phyloP scores from a whole-genome alignment of 148 eudicot genomes.

The Silene latifolia region DNA sequence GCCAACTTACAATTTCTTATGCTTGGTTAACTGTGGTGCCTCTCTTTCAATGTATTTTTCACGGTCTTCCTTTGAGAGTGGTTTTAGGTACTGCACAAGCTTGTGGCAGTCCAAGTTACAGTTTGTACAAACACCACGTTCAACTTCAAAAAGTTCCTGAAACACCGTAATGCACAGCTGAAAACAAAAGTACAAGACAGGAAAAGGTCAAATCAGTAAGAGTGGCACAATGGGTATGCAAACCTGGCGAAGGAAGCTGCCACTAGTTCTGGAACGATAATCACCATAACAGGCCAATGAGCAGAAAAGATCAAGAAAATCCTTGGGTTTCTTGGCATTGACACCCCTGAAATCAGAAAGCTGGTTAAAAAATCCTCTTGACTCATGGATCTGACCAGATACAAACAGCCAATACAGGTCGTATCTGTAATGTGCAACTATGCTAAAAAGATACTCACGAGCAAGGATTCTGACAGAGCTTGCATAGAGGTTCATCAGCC shows the following conservation, averaged over 20 bases:
- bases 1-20: conserved; percentile 60
- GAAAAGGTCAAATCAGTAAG: neutral
- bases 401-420: neutral
- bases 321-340: conserved; percentile 71
- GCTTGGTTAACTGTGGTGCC: conserved; percentile 64
- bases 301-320: conserved; percentile 85
- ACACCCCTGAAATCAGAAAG: conserved; percentile 46
- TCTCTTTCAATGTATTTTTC: conserved; percentile 49
- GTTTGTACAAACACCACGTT: conserved; percentile 77
- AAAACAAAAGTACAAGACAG: conserved; percentile 7
- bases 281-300: conserved; percentile 67
- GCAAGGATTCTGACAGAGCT: conserved; percentile 84
- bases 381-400: neutral
- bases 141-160: conserved; percentile 84
- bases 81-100: conserved; percentile 65
- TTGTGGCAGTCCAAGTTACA: conserved; percentile 85
- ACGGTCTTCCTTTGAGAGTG: conserved; percentile 55
- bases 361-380: neutral
- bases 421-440: neutral
- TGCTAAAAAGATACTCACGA: conserved; percentile 39
- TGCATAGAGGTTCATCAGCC: conserved; percentile 81
- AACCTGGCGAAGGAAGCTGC: conserved; percentile 77
- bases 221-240: conserved; percentile 21
- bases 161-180: conserved; percentile 8
- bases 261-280: conserved; percentile 73